Conservation (phyloP, 495 filamentous ascomycete genomes). For the Durotheca rogersii region DNA sequence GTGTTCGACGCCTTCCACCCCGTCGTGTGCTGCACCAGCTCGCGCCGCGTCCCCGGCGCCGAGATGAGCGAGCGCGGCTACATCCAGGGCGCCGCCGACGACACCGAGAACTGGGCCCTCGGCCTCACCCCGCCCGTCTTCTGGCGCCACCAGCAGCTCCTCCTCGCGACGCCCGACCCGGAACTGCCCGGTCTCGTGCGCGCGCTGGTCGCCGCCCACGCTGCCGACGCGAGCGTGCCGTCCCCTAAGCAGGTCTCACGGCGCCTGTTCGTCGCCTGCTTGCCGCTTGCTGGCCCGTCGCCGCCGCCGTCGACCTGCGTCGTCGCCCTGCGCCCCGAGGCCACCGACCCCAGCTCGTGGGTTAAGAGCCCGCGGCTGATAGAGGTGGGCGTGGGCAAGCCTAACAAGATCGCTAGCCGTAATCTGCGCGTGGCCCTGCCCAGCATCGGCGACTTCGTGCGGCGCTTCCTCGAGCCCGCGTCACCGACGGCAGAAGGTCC, state of each 20-base stretch:
- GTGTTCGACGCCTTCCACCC: slow-evolving; percentile 60
- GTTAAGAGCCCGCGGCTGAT: slow-evolving; percentile 44
- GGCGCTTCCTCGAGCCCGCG: slow-evolving; percentile 26
- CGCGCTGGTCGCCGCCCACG: slow-evolving; percentile 46
- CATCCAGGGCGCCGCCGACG: slow-evolving; percentile 92
- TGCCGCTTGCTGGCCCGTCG: slow-evolving; percentile 20
- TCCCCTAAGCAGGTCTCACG: slow-evolving; percentile 41
- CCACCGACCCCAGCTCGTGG: slow-evolving; percentile 38
- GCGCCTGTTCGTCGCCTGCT: slow-evolving; percentile 33
- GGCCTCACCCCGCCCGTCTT: slow-evolving; percentile 75
- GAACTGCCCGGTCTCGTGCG: slow-evolving; percentile 66
- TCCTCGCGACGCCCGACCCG: slow-evolving; percentile 62
- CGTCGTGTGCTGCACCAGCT: slow-evolving; percentile 80
- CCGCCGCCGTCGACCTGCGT: slow-evolving; percentile 22
- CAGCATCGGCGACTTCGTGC: slow-evolving; percentile 52
- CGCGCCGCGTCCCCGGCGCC: slow-evolving; percentile 62
- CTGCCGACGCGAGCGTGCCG: slow-evolving; percentile 14
- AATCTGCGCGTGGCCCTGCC: slow-evolving; percentile 67
- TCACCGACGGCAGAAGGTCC: no score
- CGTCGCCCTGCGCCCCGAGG: slow-evolving; percentile 37
- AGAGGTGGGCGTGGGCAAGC: slow-evolving; percentile 62
- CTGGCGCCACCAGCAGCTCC: slow-evolving; percentile 62
- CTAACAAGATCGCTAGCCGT: slow-evolving; percentile 75
- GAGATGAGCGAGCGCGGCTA: slow-evolving; percentile 73
- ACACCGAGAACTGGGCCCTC: slow-evolving; percentile 84